phyloP scores from a whole-genome alignment of 1,284 basidiomycete species.

The Austropuccinia psidii region DNA sequence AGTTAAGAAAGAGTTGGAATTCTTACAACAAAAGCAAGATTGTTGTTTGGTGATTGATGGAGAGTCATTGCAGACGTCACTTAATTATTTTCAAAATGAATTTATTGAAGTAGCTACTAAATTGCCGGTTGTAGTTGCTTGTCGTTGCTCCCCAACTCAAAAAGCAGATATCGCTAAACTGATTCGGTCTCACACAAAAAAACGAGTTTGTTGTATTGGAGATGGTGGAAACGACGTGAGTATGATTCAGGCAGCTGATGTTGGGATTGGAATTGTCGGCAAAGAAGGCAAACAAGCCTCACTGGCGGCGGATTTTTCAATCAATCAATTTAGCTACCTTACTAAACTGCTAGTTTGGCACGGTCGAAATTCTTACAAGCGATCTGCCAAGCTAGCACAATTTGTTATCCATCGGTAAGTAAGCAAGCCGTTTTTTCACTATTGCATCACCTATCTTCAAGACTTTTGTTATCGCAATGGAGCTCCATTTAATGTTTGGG shows the following conservation, averaged over 20 bases:
- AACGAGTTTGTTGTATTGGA: conserved; percentile 94
- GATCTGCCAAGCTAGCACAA: conserved; percentile 92
- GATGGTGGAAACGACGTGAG: conserved; percentile 92
- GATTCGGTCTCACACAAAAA: conserved; percentile 80
- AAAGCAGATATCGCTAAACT: conserved; percentile 94
- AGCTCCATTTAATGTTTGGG: not conserved
- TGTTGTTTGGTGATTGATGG: conserved; percentile 98
- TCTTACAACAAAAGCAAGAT: conserved; percentile 86
- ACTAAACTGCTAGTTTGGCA: conserved; percentile 95
- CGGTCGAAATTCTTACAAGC: conserved; percentile 94
- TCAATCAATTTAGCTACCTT: conserved; percentile 89
- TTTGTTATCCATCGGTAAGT: conserved; percentile 86
- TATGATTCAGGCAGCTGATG: conserved; percentile 91
- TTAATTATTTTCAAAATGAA: conserved; percentile 80
- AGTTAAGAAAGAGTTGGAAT: conserved; percentile 83
- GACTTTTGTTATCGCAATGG: not conserved
- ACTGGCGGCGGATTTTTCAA: conserved; percentile 93
- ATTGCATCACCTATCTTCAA: not conserved
- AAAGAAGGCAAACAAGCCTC: conserved; percentile 99
- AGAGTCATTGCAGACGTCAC: conserved; percentile 88
- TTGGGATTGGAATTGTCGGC: conserved; percentile 93
- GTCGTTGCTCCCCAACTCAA: conserved; percentile 95
- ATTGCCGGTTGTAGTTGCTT: conserved; percentile 90
- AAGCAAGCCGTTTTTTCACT: not conserved
- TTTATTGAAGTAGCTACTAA: conserved; percentile 95